Evolutionary conservation across 2,329 filamentous ascomycete species (phyloP), one percentile per base, ranked within the genome.

Genomic region (Monilinia fructigena): DNA sequence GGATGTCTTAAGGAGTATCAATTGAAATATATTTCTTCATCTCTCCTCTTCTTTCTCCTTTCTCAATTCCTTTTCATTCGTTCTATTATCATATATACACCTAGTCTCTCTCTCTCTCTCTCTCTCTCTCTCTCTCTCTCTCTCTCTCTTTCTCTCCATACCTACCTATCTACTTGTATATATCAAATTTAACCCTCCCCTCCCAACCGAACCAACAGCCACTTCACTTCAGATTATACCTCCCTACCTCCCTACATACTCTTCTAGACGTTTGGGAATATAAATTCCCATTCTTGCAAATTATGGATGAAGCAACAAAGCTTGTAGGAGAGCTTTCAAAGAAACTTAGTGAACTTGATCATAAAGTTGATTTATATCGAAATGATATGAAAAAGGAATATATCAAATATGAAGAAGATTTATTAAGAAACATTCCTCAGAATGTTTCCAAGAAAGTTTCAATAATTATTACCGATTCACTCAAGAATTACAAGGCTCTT

Each of bases 331-430:
- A 75, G 66, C 72, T 76, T 10, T 71, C 73, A 35, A 56, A 61
- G 31, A 74, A 75, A 65, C 73, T 76, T 85, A 70, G 78, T 77
- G 72, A 86, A 72, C 83, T 88, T 63, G 83, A 88, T 73, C 78
- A 79, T 74, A 83, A 83, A 75, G 84, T 88, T 73, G 80, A 79
- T 68, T 78, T 80, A 68, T 86, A 85, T 77, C 84, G 83, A 71
- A 81, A 81, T 74, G 82, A 85, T 69, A 82, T 87, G 80, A 80
- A 83, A 62, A 76, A 79, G 70, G 83, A 87, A 72, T 89, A 87
- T 73, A 78, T 82, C 66, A 80, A 80, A 70, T 83, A 86, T 76
- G 82, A 82, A 69, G 79, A 80, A 66, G 76, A 80, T 60, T 77
- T 85, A 66, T 78, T 88, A 72, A 79, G 78, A 71, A 76, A 81